Evolutionary conservation across 2,329 filamentous ascomycete species (phyloP).

Genomic region (Microsporum ferrugineum): DNA sequence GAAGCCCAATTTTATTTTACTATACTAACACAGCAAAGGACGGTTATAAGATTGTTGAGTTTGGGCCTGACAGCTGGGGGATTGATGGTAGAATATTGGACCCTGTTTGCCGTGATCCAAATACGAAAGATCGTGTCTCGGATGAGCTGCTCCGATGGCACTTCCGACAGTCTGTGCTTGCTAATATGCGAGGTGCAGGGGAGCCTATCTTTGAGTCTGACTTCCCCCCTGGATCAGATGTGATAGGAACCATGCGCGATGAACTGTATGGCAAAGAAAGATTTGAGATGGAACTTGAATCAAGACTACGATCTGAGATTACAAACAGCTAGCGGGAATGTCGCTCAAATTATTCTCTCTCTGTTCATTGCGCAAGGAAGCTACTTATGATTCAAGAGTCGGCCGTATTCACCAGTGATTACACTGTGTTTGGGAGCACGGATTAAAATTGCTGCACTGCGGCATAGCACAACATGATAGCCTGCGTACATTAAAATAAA

Average conservation of each 20-base stretch:
- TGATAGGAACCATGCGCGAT: conserved; percentile 11
- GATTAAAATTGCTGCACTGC: too few species aligned
- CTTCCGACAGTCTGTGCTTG: conserved; percentile 17
- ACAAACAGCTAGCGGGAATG: neutral
- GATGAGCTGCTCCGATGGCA: conserved; percentile 18
- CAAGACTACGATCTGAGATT: neutral
- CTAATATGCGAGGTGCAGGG: conserved; percentile 19
- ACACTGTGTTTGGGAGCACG: too few species aligned
- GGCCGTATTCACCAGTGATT: too few species aligned
- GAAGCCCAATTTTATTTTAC: neutral
- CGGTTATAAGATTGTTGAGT: conserved; percentile 11
- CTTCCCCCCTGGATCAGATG: conserved; percentile 18
- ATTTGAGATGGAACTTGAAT: conserved; percentile 12
- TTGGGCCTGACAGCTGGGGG: conserved; percentile 5
- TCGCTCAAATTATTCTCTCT: neutral
- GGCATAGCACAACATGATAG: too few species aligned
- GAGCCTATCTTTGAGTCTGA: conserved; percentile 18
- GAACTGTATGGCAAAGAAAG: conserved; percentile 14
- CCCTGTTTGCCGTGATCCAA: conserved; percentile 12
- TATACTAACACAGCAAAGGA: conserved; percentile 11
- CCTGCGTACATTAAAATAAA: too few species aligned
- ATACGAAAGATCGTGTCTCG: conserved; percentile 9
- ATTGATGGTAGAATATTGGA: conserved; percentile 15
- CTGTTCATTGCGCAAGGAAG: neutral
- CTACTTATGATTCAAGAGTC: too few species aligned